These are phyloP conservation scores for Sporothrix dimorphospora DNA, from an alignment of 2,329 filamentous ascomycete species.

Conservation along the genomic window DNA sequence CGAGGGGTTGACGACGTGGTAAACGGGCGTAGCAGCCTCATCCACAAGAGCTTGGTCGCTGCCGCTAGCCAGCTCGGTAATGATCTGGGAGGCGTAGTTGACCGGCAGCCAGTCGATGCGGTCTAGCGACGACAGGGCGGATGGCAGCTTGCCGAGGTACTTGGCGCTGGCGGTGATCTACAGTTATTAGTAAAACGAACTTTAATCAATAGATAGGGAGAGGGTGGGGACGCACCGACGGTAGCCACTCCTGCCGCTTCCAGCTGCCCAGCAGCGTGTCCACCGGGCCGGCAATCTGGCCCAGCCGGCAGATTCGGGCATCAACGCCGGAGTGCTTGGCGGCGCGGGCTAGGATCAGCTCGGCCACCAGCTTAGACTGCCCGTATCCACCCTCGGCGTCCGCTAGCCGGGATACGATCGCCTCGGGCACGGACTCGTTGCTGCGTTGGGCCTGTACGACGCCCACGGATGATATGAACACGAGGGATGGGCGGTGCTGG, in stretches of 20 bases:
- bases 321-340: no score
- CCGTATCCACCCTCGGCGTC: neutral
- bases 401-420: neutral
- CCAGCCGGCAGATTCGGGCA: neutral
- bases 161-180: neutral
- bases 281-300: neutral
- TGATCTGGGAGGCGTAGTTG: neutral
- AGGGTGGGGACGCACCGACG: neutral
- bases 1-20: neutral
- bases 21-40: neutral
- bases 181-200: no score
- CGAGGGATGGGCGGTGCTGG: neutral
- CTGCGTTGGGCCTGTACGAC: neutral
- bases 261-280: neutral
- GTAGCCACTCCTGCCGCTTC: neutral
- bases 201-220: no score
- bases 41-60: no score
- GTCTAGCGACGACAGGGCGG: neutral
- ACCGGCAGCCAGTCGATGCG: neutral
- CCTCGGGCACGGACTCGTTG: neutral
- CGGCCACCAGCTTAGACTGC: neutral
- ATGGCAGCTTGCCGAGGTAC: neutral
- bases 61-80: neutral
- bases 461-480: neutral
- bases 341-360: neutral